phyloP scores from a whole-genome alignment of 2,329 filamentous ascomycete genomes.

The Colletotrichum sp. region DNA sequence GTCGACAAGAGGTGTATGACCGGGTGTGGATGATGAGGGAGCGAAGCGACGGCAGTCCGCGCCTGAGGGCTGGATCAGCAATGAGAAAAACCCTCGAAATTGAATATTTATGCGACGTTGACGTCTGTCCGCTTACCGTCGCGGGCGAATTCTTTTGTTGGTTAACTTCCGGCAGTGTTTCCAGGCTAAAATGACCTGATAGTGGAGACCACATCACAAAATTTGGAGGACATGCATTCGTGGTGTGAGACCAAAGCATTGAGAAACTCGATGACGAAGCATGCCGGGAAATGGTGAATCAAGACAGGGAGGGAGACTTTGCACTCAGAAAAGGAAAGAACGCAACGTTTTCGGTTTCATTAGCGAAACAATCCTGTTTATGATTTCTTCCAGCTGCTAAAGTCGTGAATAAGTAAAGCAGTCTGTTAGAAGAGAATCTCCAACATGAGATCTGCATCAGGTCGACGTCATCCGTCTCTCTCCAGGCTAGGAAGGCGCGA shows the following conservation, averaged over 20 bases:
- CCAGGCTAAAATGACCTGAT: neutral
- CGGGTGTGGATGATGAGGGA: no score
- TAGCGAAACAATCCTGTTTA: neutral
- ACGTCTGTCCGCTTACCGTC: no score
- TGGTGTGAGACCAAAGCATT: neutral
- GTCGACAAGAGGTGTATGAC: no score
- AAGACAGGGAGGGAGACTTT: neutral
- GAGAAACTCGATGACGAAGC: neutral
- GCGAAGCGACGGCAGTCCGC: no score
- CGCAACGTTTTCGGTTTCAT: neutral
- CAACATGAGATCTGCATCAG: neutral
- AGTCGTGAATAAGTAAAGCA: neutral
- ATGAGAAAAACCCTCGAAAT: no score
- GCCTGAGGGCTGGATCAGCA: no score
- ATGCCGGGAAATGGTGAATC: neutral
- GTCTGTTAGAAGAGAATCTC: neutral
- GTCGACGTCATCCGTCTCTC: neutral
- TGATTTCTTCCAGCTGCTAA: neutral
- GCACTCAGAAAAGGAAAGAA: no score
- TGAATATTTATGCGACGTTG: no score
- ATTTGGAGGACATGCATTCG: neutral
- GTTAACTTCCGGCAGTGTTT: no score
- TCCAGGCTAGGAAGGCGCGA: neutral
- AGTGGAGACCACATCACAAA: neutral
- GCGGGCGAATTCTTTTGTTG: no score